Evolutionary conservation across 73 alveolate genomes (phyloP).

Genomic region (Uronychia binucleata): DNA sequence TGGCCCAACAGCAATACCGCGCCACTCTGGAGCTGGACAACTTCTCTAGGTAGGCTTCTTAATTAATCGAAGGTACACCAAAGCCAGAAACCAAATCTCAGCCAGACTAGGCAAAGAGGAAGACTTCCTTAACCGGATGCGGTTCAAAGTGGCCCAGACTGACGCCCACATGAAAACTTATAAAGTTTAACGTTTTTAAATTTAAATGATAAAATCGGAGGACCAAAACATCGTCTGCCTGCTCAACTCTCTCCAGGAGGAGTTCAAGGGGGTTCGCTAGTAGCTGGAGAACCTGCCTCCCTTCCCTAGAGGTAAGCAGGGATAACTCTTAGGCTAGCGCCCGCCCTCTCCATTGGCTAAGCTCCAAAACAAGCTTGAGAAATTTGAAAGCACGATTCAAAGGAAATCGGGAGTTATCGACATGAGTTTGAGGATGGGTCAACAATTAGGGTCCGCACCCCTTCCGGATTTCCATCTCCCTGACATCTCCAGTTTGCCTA

Average conservation of each 20-base stretch:
- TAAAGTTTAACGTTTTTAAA: neutral
- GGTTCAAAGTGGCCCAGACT: neutral
- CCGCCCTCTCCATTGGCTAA: conserved; percentile 68
- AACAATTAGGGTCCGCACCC: neutral
- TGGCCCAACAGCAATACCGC: neutral
- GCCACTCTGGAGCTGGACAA: neutral
- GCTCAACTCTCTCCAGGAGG: conserved; percentile 11
- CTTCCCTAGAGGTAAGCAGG: conserved; percentile 52
- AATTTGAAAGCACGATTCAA: conserved; percentile 23
- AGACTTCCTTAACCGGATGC: neutral
- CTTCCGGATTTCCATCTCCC: neutral
- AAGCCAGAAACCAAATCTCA: neutral
- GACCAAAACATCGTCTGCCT: neutral
- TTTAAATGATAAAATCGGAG: neutral
- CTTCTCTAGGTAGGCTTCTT: neutral
- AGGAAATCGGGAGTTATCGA: conserved; percentile 6
- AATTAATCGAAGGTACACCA: neutral
- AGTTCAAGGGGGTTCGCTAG: conserved; percentile 32
- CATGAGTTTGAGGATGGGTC: neutral
- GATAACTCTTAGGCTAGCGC: conserved; percentile 16
- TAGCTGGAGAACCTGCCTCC: conserved; percentile 61
- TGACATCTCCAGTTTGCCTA: neutral
- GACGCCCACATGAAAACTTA: neutral
- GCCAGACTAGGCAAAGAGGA: neutral
- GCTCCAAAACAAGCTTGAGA: conserved; percentile 51